These are phyloP conservation scores for Polyporus tsugae DNA, from an alignment of 1,284 basidiomycete species.

Conservation along the genomic window DNA sequence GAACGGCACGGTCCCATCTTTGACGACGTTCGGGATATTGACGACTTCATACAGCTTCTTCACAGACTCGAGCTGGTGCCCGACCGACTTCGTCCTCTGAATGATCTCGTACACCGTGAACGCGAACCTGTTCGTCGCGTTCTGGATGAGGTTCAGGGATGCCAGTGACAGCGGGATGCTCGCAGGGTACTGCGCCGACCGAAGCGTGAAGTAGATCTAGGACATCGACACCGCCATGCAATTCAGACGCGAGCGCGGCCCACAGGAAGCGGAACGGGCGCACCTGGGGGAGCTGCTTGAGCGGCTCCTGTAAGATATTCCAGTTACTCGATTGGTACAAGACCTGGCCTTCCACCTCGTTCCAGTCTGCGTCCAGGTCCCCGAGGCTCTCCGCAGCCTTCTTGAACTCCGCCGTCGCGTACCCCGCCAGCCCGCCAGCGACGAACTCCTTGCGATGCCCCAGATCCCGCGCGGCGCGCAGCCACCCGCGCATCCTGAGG, in stretches of 20 bases:
- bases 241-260: not conserved
- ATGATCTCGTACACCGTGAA: conserved; percentile 58
- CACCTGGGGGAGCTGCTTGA: conserved; percentile 72
- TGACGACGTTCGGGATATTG: conserved; percentile 67
- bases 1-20: conserved; percentile 64
- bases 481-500: conserved; percentile 68
- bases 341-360: conserved; percentile 5
- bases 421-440: conserved; percentile 66
- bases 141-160: conserved; percentile 73
- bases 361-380: conserved; percentile 5
- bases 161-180: conserved; percentile 78
- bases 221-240: conserved; percentile 56
- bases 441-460: conserved; percentile 77
- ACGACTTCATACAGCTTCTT: conserved; percentile 72
- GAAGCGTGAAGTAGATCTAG: conserved; percentile 75
- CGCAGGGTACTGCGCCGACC: conserved; percentile 73
- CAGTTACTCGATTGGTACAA: conserved; percentile 13
- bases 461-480: conserved; percentile 56
- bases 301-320: conserved; percentile 58
- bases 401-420: conserved; percentile 48
- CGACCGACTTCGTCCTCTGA: conserved; percentile 62
- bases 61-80: conserved; percentile 62
- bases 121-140: conserved; percentile 64
- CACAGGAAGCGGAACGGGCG: conserved; percentile 9
- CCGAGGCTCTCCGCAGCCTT: conserved; percentile 15